These are phyloP conservation scores for Nicotiana sylvestris DNA, from an alignment of 257 asterid genomes.

Conservation along the genomic window DNA sequence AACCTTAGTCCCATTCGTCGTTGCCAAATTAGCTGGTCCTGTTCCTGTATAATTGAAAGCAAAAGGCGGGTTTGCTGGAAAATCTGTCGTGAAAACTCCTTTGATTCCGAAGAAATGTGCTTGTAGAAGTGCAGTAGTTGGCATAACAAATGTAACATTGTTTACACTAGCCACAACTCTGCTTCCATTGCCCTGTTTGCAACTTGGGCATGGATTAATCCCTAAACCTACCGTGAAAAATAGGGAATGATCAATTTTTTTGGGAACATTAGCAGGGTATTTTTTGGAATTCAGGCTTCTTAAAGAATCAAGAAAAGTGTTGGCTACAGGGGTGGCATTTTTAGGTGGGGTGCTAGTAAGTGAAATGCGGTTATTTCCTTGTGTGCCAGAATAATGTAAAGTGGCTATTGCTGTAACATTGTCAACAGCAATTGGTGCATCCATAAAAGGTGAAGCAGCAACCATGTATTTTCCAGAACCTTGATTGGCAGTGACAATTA, in stretches of 20 bases:
- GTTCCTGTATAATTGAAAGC: constrained; percentile 63
- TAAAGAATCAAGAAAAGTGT: constrained; percentile 49
- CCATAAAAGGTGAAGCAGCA: constrained; percentile 77
- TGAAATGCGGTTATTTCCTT: constrained; percentile 30
- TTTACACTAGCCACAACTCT: constrained; percentile 72
- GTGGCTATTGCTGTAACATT: constrained; percentile 84
- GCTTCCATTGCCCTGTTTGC: constrained; percentile 67
- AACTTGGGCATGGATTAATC: constrained; percentile 64
- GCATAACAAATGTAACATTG: constrained; percentile 88
- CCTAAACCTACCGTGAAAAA: constrained; percentile 75
- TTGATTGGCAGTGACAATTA: constrained; percentile 50
- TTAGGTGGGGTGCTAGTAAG: constrained; percentile 47
- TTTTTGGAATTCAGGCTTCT: constrained; percentile 52
- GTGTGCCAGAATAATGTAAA: constrained; percentile 65
- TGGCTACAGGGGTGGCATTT: constrained; percentile 73
- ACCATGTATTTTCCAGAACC: constrained; percentile 66
- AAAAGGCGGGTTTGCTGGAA: constrained; percentile 65
- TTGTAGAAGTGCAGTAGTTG: constrained; percentile 60
- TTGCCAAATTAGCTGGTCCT: constrained; percentile 42
- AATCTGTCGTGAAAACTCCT: constrained; percentile 82
- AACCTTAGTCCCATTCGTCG: constrained; percentile 63
- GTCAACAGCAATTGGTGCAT: constrained; percentile 66
- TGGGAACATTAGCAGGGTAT: constrained; percentile 76
- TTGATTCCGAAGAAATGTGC: constrained; percentile 58
- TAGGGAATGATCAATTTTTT: constrained; percentile 54